Evolutionary conservation across 768 basidiomycete species (phyloP), one percentile per base, ranked within the genome.

Genomic region (Mycena haematopus): DNA sequence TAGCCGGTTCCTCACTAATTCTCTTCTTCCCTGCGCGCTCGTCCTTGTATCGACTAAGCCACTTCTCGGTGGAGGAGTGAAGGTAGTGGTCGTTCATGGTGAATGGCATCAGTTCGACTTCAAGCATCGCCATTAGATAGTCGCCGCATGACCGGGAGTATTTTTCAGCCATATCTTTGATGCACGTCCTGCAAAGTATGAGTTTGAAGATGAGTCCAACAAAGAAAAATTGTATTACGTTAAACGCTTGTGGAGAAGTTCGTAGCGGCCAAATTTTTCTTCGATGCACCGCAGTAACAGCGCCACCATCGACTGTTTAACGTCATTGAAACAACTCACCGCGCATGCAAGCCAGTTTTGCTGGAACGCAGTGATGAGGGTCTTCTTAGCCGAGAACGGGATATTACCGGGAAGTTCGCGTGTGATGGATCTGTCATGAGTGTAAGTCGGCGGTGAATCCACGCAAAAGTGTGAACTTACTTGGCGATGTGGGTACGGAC

Each of bases 81-180:
- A 76, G 68, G 59, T 76, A 78, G 36, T 75, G 73, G 11, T 62
- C 64, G 60, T 80, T 80, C 63, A 75, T 74, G 6, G 79, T 80
- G 68, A 70, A 77, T 4, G 77, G 79, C 1, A 46, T 47, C 1
- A 27, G 45, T 69, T 83, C 82, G 3, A 77, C 57, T 2, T 59
- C 53, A 22, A 81, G 52, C 5, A 72, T 71, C 17, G 71, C 65
- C 40, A 52, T 60, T 19, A 82, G 51, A 25, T n/a, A 53, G 15
- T 21, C 38, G 8, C 14, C 44, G 17, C 59, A 60, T 1, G 45
- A 29, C 10, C 25, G 15, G 13, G 31, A 8, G 10, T 60, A 38
- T n/a, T 42, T n/a, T 8, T 3, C 17, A 17, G 19, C 15, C 5
- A 42, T 27, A 1, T 11, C 6, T 1, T 3, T 24, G 1, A 38